Conservation (phyloP, 2,329 filamentous ascomycete species). For the Paracamarosporium sp. region DNA sequence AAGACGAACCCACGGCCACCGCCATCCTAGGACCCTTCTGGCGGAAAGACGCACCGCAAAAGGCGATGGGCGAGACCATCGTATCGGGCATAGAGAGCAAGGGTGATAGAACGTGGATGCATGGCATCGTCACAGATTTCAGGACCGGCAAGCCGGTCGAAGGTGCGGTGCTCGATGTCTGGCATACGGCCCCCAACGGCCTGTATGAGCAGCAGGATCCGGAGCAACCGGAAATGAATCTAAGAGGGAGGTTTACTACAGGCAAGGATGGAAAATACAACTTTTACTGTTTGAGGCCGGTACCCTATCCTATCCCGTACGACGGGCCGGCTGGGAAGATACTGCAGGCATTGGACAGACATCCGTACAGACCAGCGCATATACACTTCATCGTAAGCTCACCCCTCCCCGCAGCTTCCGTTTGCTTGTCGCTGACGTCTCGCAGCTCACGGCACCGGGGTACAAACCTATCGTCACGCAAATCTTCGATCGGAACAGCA, state of each 20-base stretch:
- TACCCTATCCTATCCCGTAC: conserved; percentile 60
- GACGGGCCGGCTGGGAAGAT: conserved; percentile 67
- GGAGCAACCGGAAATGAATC: conserved; percentile 73
- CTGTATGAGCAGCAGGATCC: conserved; percentile 74
- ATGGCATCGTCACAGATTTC: conserved; percentile 66
- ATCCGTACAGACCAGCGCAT: conserved; percentile 68
- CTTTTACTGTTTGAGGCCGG: conserved; percentile 52
- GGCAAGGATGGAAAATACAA: conserved; percentile 68
- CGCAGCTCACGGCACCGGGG: conserved; percentile 60
- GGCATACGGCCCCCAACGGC: conserved; percentile 79
- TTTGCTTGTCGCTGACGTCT: neutral
- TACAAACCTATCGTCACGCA: conserved; percentile 78
- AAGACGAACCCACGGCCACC: conserved; percentile 67
- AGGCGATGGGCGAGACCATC: conserved; percentile 74
- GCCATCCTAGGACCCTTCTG: conserved; percentile 88
- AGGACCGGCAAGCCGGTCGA: conserved; percentile 69
- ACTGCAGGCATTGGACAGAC: conserved; percentile 64
- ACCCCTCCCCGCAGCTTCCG: neutral
- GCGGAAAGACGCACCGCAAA: conserved; percentile 72
- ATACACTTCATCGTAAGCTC: conserved; percentile 65
- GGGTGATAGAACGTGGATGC: conserved; percentile 67
- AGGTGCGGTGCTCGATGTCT: conserved; percentile 74
- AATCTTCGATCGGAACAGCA: conserved; percentile 73
- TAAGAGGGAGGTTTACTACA: conserved; percentile 75
- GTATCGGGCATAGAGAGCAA: conserved; percentile 55